These are phyloP conservation scores for Raphanus raphanistrum DNA, from an alignment of 345 rosid species.

Conservation along the genomic window DNA sequence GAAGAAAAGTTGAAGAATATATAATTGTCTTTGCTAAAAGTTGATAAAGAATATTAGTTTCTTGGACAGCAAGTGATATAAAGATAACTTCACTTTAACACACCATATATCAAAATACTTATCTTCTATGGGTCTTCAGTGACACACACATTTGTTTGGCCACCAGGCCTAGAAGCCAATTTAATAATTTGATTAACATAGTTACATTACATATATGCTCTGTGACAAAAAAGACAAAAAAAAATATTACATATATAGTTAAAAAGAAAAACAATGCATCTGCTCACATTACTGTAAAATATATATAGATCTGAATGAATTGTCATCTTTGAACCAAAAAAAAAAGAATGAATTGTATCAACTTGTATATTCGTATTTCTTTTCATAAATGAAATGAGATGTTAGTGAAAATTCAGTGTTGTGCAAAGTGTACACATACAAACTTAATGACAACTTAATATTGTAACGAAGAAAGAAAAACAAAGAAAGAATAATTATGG, in stretches of 20 bases:
- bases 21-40: slow-evolving; percentile 26
- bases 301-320: not conserved
- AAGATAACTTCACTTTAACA: slow-evolving; percentile 18
- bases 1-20: slow-evolving; percentile 22
- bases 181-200: not conserved
- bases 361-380: not conserved
- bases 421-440: not conserved
- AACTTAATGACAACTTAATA: not conserved
- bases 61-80: slow-evolving; percentile 22
- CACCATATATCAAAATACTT: not conserved
- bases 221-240: no score
- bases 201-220: not conserved
- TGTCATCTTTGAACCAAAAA: not conserved
- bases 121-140: not conserved
- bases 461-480: not conserved
- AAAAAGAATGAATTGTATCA: not conserved
- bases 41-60: slow-evolving; percentile 25
- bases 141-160: not conserved
- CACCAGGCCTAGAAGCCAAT: not conserved
- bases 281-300: not conserved
- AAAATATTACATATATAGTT: not conserved
- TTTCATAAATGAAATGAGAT: not conserved
- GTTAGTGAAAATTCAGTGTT: not conserved
- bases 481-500: not conserved
- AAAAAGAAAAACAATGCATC: not conserved